Evolutionary conservation across 768 basidiomycete species (phyloP).

Genomic region (Leccinum olivaceopallidum): DNA sequence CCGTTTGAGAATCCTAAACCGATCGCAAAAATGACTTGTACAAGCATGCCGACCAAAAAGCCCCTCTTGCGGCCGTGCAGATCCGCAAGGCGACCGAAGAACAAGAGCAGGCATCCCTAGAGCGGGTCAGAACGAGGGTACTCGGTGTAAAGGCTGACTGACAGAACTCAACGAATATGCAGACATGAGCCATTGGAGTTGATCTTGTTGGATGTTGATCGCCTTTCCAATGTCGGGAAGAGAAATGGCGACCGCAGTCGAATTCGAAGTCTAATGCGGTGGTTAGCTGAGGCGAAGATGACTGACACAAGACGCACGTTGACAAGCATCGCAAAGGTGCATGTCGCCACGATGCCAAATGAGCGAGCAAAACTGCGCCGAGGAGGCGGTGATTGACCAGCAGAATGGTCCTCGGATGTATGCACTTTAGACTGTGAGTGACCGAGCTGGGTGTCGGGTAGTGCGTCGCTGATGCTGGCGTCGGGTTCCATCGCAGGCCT

Average conservation of each 20-base stretch:
- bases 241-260: conserved; percentile 50
- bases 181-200: conserved; percentile 67
- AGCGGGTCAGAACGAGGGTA: conserved; percentile 6
- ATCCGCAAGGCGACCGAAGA: conserved; percentile 80
- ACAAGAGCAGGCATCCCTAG: conserved; percentile 76
- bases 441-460: conserved; percentile 14
- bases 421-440: conserved; percentile 34
- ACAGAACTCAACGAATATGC: conserved; percentile 71
- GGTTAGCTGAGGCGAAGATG: conserved; percentile 3
- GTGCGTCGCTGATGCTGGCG: conserved; percentile 12
- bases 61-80: conserved; percentile 70
- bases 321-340: conserved; percentile 41
- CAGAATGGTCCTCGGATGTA: conserved; percentile 2
- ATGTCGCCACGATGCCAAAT: conserved; percentile 36
- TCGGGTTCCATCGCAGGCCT: conserved; percentile 9
- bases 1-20: conserved; percentile 65
- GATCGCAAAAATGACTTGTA: conserved; percentile 57
- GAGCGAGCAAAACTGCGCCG: conserved; percentile 28
- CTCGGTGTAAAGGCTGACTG: conserved; percentile 18
- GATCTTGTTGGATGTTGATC: conserved; percentile 47
- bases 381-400: background rate
- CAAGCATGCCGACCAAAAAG: conserved; percentile 60
- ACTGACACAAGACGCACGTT: conserved; percentile 28
- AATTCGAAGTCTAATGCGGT: conserved; percentile 29
- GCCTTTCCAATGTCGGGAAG: conserved; percentile 51